Percentiles rank a stretch among this genome's conserved stretches.
phyloP scores from a whole-genome alignment of 2,329 filamentous ascomycete genomes.

The Epichloe gansuensis region DNA sequence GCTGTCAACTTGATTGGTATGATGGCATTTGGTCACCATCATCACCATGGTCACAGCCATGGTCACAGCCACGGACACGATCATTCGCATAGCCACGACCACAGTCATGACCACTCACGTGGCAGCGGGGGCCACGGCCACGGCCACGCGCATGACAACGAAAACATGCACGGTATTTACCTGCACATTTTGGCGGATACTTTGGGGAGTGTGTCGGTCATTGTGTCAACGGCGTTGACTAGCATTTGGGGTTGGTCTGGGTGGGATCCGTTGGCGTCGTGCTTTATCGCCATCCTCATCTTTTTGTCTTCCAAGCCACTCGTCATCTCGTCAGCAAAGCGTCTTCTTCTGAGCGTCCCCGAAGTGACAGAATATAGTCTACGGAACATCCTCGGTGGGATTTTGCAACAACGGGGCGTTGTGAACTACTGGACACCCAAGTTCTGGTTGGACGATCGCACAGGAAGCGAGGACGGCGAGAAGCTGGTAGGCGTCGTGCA shows the following conservation, averaged over 20 bases:
- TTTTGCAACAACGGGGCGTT: slow-evolving; percentile 73
- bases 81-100: slow-evolving; percentile 28
- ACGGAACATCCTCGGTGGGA: slow-evolving; percentile 72
- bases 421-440: slow-evolving; percentile 75
- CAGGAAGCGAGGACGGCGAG: slow-evolving; percentile 28
- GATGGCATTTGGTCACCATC: slow-evolving; percentile 64
- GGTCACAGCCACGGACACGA: slow-evolving; percentile 28
- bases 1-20: slow-evolving; percentile 88
- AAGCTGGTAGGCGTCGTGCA: slow-evolving; percentile 76
- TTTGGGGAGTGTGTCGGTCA: slow-evolving; percentile 86
- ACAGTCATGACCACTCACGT: slow-evolving; percentile 35
- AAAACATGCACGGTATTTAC: slow-evolving; percentile 97
- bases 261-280: slow-evolving; percentile 90
- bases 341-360: slow-evolving; percentile 73
- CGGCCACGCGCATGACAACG: slow-evolving; percentile 57
- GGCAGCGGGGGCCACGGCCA: slow-evolving; percentile 14
- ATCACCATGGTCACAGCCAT: slow-evolving; percentile 32
- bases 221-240: slow-evolving; percentile 79
- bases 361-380: slow-evolving; percentile 78
- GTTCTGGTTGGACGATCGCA: slow-evolving; percentile 79
- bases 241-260: slow-evolving; percentile 82
- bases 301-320: slow-evolving; percentile 85
- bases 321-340: slow-evolving; percentile 71
- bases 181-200: slow-evolving; percentile 92
- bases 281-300: slow-evolving; percentile 85